These are phyloP conservation scores for Abrus pulchellus DNA, from an alignment of 306 rosid species.

Conservation along the genomic window DNA sequence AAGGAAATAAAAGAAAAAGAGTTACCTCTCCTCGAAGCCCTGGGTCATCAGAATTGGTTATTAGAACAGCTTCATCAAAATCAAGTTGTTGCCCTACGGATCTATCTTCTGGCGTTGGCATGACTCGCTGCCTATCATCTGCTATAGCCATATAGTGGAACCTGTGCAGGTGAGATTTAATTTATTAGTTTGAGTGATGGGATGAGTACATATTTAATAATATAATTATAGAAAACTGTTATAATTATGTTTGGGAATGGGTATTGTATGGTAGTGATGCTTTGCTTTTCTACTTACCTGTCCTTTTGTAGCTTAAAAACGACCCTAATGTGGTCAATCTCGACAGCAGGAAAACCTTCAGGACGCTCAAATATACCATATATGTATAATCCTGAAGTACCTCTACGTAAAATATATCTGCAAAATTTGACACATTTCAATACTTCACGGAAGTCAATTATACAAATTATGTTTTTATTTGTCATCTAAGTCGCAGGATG, in stretches of 20 bases:
- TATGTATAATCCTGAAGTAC: slow-evolving; percentile 65
- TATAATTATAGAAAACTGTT: background rate
- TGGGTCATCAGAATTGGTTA: background rate
- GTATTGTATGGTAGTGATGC: background rate
- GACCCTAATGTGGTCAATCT: slow-evolving; percentile 57
- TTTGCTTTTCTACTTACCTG: slow-evolving; percentile 46
- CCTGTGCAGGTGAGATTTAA: slow-evolving; percentile 30
- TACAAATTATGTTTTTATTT: too few species aligned
- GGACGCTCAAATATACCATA: slow-evolving; percentile 64
- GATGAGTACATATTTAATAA: background rate
- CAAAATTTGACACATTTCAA: slow-evolving; percentile 1
- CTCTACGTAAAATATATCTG: slow-evolving; percentile 66
- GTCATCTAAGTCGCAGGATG: too few species aligned
- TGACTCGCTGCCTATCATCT: slow-evolving; percentile 49
- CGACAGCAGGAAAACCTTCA: slow-evolving; percentile 54
- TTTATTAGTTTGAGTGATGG: background rate
- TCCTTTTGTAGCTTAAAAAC: slow-evolving; percentile 56
- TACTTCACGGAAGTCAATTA: too few species aligned
- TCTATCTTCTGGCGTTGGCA: slow-evolving; percentile 33
- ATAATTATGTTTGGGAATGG: background rate
- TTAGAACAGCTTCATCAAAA: slow-evolving; percentile 22
- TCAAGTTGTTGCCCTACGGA: background rate
- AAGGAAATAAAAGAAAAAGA: too few species aligned
- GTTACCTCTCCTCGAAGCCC: slow-evolving; percentile 58
- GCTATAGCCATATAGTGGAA: slow-evolving; percentile 69